A percentile compares a stretch with the other conserved stretches of the same genome.
Conservation (phyloP, 345 rosid species). For the Gossypium arboreum region DNA sequence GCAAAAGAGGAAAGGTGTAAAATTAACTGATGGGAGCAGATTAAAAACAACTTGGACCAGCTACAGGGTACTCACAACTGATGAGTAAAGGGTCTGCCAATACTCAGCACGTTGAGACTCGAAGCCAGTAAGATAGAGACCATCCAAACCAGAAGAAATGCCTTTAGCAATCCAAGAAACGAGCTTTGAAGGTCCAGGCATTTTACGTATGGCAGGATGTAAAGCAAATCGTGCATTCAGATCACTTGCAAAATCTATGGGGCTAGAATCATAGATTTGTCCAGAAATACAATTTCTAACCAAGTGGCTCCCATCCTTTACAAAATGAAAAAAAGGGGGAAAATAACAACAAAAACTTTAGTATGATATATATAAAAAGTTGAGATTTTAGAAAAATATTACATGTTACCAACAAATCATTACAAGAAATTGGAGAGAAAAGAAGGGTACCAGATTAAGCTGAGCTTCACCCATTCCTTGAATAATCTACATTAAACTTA, state of each 20-base stretch:
- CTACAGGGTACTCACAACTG: conserved; percentile 56
- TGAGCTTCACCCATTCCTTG: conserved; percentile 58
- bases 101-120: conserved; percentile 82
- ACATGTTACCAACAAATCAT: background rate
- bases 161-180: conserved; percentile 81
- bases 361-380: background rate
- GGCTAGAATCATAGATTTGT: conserved; percentile 84
- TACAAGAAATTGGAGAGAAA: background rate
- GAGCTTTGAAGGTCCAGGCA: conserved; percentile 65
- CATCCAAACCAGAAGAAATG: conserved; percentile 68
- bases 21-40: background rate
- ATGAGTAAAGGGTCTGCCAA: conserved; percentile 76
- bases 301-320: conserved; percentile 65
- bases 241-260: conserved; percentile 82
- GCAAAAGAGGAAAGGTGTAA: conserved; percentile 10
- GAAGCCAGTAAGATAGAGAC: conserved; percentile 79
- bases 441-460: conserved; percentile 44
- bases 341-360: background rate
- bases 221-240: conserved; percentile 63
- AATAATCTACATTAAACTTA: conserved; percentile 44
- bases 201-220: conserved; percentile 57
- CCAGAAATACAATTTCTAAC: conserved; percentile 77
- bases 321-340: conserved; percentile 6
- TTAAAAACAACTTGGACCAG: conserved; percentile 12
- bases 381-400: background rate